These are phyloP conservation scores for Malus hybrid DNA, from an alignment of 331 rosid species.

Conservation along the genomic window DNA sequence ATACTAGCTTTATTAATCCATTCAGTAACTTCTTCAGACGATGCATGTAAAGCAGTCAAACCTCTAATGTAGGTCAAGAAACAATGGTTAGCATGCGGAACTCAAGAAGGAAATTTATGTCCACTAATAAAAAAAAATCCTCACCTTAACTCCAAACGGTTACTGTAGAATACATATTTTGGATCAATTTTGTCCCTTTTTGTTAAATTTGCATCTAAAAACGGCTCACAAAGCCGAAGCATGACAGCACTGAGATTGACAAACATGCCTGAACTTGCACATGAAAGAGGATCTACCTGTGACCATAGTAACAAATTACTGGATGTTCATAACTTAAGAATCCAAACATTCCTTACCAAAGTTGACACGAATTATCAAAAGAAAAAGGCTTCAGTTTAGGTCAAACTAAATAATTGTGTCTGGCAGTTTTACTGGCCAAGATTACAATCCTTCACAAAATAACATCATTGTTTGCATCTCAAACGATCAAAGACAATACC, in stretches of 20 bases:
- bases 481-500: slow-evolving; percentile 28
- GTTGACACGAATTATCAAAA: neutral
- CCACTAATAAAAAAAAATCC: slow-evolving; percentile 14
- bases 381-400: neutral
- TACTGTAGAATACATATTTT: slow-evolving; percentile 67
- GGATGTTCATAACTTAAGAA: neutral
- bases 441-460: neutral
- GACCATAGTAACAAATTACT: neutral
- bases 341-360: neutral
- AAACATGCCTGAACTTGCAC: slow-evolving; percentile 99
- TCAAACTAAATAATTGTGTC: neutral
- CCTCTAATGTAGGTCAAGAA: slow-evolving; percentile 46
- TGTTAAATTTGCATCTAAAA: slow-evolving; percentile 74
- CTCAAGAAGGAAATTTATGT: slow-evolving; percentile 2
- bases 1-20: slow-evolving; percentile 53
- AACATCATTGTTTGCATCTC: neutral
- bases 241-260: slow-evolving; percentile 94
- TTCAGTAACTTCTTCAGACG: slow-evolving; percentile 87
- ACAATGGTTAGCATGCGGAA: slow-evolving; percentile 28
- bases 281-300: slow-evolving; percentile 85
- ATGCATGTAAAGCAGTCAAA: slow-evolving; percentile 96
- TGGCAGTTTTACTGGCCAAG: neutral
- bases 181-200: slow-evolving; percentile 90
- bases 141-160: slow-evolving; percentile 84
- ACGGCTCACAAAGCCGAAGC: slow-evolving; percentile 95